Base-by-base conservation (phyloP, 192 early-diverging fungal species). In the Coemansia sp. region DNA sequence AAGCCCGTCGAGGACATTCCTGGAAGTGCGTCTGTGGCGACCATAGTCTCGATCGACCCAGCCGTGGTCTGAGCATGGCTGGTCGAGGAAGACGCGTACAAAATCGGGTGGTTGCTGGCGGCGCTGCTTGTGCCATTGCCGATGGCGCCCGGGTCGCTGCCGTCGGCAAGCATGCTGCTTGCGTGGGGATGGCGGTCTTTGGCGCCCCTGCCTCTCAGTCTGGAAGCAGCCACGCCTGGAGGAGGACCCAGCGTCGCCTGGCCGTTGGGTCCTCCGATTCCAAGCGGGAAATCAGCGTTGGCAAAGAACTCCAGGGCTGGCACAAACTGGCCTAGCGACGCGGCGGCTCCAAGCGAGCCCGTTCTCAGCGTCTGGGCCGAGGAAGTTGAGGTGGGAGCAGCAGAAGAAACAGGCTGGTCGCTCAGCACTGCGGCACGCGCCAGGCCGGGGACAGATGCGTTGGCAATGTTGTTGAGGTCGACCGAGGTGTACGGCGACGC, bases 251-350 rank as follows among this genome's bases (percentile, higher is more conserved):
- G 38, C 57, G 80, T 69, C 20, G 75, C 72, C 66, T 77, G 74
- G 1, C 80, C 80, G 35, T 83, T 83, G 11, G 75, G 80, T 0
- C 75, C 75, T 5, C 80, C 80, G 35, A 83, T 74, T 9, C 80
- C 80, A 28, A 83, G 58, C 12, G 80, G 80, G 22, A 74, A 83
- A 39, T 77, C 80, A 9, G 80, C 72, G 38, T 83, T 83, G 28
- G 80, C 80, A 68, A 83, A 83, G 51, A 83, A 77, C 59, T 83
- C 80, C 9, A 83, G 62, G 37, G 80, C 76, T 5, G 80, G 75
- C 22, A 83, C 80, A 71, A 83, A 83, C 58, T 74, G 80, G 9
- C 80, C 80, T 48, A 74, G 61, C 38, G 52, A 61, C 18, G 53
- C 45, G 8, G 36, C 52, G 9, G 51, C 33, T 5, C 35, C 36